Percentiles rank a stretch among this genome's conserved stretches.
Evolutionary conservation across 192 early-diverging fungal genomes (phyloP).

Genomic region (Rhizophagus sp.): DNA sequence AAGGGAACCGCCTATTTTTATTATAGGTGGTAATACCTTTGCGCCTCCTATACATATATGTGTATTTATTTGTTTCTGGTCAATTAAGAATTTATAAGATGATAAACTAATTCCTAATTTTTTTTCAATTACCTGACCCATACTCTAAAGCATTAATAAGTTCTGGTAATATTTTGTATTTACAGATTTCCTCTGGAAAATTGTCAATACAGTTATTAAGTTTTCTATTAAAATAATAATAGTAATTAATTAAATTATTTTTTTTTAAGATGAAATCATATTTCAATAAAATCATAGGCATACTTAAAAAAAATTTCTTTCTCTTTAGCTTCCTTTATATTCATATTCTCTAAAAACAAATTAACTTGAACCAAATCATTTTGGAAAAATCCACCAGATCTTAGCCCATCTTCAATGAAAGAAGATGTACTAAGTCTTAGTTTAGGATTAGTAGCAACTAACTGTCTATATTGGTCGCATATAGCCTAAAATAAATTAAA

Average conservation of each 20-base stretch:
- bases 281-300: background rate
- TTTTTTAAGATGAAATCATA: background rate
- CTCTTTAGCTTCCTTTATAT: slow-evolving; percentile 86
- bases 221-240: slow-evolving; percentile 47
- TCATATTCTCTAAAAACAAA: slow-evolving; percentile 89
- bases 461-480: slow-evolving; percentile 57
- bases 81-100: background rate
- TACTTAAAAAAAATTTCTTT: slow-evolving; percentile 76
- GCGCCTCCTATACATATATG: slow-evolving; percentile 49
- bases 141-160: slow-evolving; percentile 82
- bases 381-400: slow-evolving; percentile 71
- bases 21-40: slow-evolving; percentile 73
- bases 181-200: slow-evolving; percentile 84
- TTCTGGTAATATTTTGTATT: slow-evolving; percentile 92
- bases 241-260: background rate
- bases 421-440: slow-evolving; percentile 61
- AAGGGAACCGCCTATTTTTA: slow-evolving; percentile 80
- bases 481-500: slow-evolving; percentile 37
- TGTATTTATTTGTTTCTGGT: background rate
- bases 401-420: slow-evolving; percentile 69
- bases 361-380: slow-evolving; percentile 82
- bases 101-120: background rate
- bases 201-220: slow-evolving; percentile 69
- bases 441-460: slow-evolving; percentile 63
- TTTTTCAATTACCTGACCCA: slow-evolving; percentile 54